These are phyloP conservation scores for Boletus vermiculosoides DNA, from an alignment of 768 basidiomycete species.

Conservation along the genomic window DNA sequence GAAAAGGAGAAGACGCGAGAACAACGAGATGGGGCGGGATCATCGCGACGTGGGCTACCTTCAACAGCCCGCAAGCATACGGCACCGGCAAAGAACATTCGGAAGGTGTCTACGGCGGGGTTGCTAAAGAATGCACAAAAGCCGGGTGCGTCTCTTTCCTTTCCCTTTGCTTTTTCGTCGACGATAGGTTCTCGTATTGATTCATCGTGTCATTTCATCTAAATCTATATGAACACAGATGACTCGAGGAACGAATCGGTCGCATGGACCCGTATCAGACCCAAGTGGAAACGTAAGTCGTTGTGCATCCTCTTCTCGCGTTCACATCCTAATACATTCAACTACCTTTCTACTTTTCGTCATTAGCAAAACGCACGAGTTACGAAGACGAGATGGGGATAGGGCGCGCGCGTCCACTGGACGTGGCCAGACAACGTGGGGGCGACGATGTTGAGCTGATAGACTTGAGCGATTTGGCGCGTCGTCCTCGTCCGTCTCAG, in stretches of 20 bases:
- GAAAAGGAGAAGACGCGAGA: not conserved
- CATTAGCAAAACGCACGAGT: conserved; percentile 15
- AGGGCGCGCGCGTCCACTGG: conserved; percentile 9
- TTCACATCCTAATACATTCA: not conserved
- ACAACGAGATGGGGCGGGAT: not conserved
- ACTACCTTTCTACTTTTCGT: not conserved
- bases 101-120: conserved; percentile 9
- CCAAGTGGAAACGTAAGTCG: conserved; percentile 17
- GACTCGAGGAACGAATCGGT: conserved; percentile 5
- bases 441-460: conserved; percentile 19
- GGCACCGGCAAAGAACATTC: conserved; percentile 1
- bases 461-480: conserved; percentile 22
- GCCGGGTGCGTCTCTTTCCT: conserved; percentile 13
- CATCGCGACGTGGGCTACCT: not conserved
- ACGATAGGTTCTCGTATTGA: not conserved
- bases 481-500: conserved; percentile 5
- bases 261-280: conserved; percentile 17
- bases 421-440: conserved; percentile 6
- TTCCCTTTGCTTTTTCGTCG: not conserved
- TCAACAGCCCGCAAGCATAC: conserved; percentile 11
- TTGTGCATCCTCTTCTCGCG: not conserved
- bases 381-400: conserved; percentile 2
- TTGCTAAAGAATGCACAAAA: conserved; percentile 22
- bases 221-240: not conserved
- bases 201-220: not conserved